Evolutionary conservation across 23 red algal genomes (phyloP), one percentile per base, ranked within the genome.

Genomic region (Agarophyton chilense): DNA sequence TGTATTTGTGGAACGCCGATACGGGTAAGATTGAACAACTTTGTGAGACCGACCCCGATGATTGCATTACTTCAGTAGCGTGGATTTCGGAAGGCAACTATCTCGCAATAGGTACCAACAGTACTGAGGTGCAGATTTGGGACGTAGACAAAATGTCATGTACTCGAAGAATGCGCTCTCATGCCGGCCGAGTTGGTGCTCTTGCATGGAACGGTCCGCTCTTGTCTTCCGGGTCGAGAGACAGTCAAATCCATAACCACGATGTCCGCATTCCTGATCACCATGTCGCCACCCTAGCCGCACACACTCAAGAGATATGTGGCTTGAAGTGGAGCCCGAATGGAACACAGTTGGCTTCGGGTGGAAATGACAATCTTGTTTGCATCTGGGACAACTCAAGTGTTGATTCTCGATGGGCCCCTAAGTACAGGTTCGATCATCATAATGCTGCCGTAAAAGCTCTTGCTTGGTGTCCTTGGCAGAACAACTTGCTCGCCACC

Each of bases 391-490:
- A 99, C 51, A 66, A 72, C 50, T 24, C 52, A 24, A 67, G 46
- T 39, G 58, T 29, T 18, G 77, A 46, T 32, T 14, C 53, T 60
- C 46, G 73, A 35, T 76, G 78, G 65, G 78, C 83, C 11, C 93
- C 93, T 18, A 77, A 81, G 52, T 62, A 65, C 68, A 8, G 21
- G n/a, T 88, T 99, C 55, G 85, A 91, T 67, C 68, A 94, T 46
- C 97, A 99, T 77, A 90, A 84, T 21, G 97, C 97, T 34, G 97
- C 97, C 33, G 97, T 99, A 28, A 99, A 99, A 77, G 97, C 97
- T 18, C 70, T 99, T 4, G 97, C 93, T 42, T 99, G 97, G 97
- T 99, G 97, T 55, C 97, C 97, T 35, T 99, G 97, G 97, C 97
- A 99, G 92, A 84, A 77, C 33, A 85, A 93, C 57, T 79, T 99